Evolutionary conservation across 441 rosid species (phyloP).

Genomic region (Biscutella laevigata): DNA sequence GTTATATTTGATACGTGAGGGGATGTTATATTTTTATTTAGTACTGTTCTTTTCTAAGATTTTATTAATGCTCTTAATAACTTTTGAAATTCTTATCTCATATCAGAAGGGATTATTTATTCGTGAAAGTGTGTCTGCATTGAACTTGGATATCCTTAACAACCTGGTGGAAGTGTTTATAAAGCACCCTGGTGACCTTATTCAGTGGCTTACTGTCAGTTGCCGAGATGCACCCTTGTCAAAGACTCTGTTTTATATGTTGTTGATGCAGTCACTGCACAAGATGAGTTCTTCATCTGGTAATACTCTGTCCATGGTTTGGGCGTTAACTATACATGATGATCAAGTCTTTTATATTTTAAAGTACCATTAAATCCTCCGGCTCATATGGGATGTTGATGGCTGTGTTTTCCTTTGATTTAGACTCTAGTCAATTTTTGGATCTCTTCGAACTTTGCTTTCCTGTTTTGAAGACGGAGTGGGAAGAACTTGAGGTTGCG

Average conservation of each 20-base stretch:
- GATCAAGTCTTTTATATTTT: background rate
- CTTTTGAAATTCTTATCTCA: constrained; percentile 14
- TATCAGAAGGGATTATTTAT: constrained; percentile 25
- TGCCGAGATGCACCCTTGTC: constrained; percentile 43
- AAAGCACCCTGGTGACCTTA: constrained; percentile 38
- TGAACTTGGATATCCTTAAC: constrained; percentile 58
- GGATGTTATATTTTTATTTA: too few species aligned
- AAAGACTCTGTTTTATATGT: constrained; percentile 61
- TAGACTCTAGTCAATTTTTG: constrained; percentile 39
- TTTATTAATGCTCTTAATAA: background rate
- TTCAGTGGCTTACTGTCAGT: constrained; percentile 53
- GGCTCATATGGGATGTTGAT: constrained; percentile 4
- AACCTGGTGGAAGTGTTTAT: constrained; percentile 51
- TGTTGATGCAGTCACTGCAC: constrained; percentile 56
- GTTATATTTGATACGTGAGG: too few species aligned
- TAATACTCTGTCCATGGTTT: constrained; percentile 12
- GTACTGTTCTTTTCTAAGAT: too few species aligned
- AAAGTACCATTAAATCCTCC: background rate
- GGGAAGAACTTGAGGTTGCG: constrained; percentile 47
- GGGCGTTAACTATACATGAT: constrained; percentile 10
- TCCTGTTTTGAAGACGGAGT: constrained; percentile 63
- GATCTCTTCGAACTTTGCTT: constrained; percentile 65
- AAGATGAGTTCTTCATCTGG: constrained; percentile 23
- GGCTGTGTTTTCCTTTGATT: constrained; percentile 25
- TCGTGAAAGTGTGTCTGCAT: constrained; percentile 29